phyloP scores from a whole-genome alignment of 495 filamentous ascomycete species.

The Daldinia decipiens region DNA sequence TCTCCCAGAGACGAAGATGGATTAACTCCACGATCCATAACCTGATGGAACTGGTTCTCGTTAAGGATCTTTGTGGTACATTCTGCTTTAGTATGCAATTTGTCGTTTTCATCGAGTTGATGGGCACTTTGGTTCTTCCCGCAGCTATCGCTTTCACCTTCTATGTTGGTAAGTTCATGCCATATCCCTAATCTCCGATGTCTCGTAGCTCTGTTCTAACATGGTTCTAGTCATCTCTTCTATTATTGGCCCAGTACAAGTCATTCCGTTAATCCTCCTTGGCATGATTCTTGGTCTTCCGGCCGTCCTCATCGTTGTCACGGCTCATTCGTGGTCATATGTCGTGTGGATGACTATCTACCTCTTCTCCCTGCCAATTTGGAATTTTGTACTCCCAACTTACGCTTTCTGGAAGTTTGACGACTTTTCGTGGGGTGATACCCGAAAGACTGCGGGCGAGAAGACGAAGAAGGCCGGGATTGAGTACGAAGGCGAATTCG shows the following conservation, averaged over 20 bases:
- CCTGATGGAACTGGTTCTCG: slow-evolving; percentile 94
- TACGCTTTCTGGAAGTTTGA: slow-evolving; percentile 99
- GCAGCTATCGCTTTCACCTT: slow-evolving; percentile 97
- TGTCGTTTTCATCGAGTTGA: slow-evolving; percentile 93
- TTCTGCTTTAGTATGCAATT: slow-evolving; percentile 99
- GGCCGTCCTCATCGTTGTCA: slow-evolving; percentile 91
- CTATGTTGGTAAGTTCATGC: slow-evolving; percentile 79
- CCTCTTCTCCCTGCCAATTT: slow-evolving; percentile 89
- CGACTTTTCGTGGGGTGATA: slow-evolving; percentile 99
- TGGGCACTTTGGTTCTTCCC: slow-evolving; percentile 93
- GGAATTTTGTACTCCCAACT: slow-evolving; percentile 94
- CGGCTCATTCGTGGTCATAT: slow-evolving; percentile 93
- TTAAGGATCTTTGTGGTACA: slow-evolving; percentile 95
- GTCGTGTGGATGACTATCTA: slow-evolving; percentile 98
- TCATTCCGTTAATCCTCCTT: slow-evolving; percentile 91
- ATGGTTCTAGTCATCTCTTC: slow-evolving; percentile 76
- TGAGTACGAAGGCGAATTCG: slow-evolving; percentile 94
- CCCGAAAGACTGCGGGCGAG: slow-evolving; percentile 92
- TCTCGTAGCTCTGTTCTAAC: slow-evolving; percentile 36
- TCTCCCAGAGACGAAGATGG: slow-evolving; percentile 96
- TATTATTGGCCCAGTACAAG: slow-evolving; percentile 82
- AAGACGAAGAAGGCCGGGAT: slow-evolving; percentile 81
- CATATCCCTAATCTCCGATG: background rate
- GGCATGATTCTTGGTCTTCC: slow-evolving; percentile 94
- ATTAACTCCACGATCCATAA: slow-evolving; percentile 99